Base-by-base conservation (phyloP, 768 basidiomycete genomes). In the Clathrus columnatus region DNA sequence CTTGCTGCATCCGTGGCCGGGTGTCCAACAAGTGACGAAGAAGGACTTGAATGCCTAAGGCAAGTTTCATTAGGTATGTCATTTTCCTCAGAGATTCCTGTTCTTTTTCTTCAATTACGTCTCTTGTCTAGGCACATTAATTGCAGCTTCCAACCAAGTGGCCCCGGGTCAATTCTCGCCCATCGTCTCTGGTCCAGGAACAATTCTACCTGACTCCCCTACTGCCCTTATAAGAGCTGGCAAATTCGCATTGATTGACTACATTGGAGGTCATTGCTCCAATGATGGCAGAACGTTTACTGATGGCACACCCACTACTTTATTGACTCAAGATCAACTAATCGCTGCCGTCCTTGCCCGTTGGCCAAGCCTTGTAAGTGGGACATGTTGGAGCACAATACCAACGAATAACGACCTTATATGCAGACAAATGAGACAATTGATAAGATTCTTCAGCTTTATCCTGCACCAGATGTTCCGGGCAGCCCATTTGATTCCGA, bases 221-320 rank as follows among this genome's bases (percentile, higher is more conserved):
- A 69, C 73, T n/a, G 64, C 64, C 16, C 63, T 73, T 14, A 70
- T 74, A 42, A 47, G 64, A 8, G 43, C 60, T 5, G 69, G 71
- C 8, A 67, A 65, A 17, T 70, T 73, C 51, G 64, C 47, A 46
- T 53, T 60, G 10, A 68, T 73, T 1, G 69, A 73, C 7, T 68
- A 70, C 41, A 61, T 70, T 7, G 73, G 68, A 16, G 73, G 73
- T 3, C 74, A 75, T 56, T 74, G 73, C 51, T 71, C 73, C 0
- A 72, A 72, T 17, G 74, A 75, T 52, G 72, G 74, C 4, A 70
- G 67, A 27, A 72, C 72, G 4, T 75, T 75, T 53, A 72, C 69
- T 4, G 69, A 63, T 14, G 72, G 70, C 11, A 63, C 61, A 23
- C 73, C 75, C 0, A 61, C 61, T 5, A 65, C 72, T 4, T 71